Percentiles rank a stretch among this genome's conserved stretches.
phyloP scores from a whole-genome alignment of 2,329 filamentous ascomycete species.

The Ilyonectria mors-panacis region DNA sequence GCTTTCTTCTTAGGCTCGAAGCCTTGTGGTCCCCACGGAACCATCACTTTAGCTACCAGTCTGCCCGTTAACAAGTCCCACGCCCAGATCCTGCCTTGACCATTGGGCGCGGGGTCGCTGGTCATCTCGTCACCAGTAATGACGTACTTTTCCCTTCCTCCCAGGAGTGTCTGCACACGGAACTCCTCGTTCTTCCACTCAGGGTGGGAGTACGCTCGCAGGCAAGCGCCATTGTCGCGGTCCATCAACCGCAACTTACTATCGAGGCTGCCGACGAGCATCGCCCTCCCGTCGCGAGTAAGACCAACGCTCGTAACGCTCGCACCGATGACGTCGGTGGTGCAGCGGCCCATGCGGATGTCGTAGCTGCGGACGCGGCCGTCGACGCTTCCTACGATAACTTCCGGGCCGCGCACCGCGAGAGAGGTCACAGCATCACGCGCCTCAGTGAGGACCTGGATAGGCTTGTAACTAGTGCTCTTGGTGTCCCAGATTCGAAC shows the following conservation, averaged over 20 bases:
- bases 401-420: conserved; percentile 65
- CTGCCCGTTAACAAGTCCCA: conserved; percentile 89
- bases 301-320: conserved; percentile 82
- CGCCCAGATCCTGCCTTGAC: conserved; percentile 77
- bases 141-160: conserved; percentile 82
- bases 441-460: conserved; percentile 82
- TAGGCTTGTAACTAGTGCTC: conserved; percentile 69
- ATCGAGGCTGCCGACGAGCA: conserved; percentile 84
- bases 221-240: conserved; percentile 77
- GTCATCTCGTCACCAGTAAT: conserved; percentile 83
- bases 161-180: conserved; percentile 82
- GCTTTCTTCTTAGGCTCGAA: conserved; percentile 65
- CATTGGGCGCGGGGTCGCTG: conserved; percentile 44
- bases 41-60: conserved; percentile 72
- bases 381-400: conserved; percentile 87
- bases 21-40: conserved; percentile 70
- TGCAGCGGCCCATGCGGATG: conserved; percentile 79
- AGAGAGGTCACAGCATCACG: conserved; percentile 75
- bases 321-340: conserved; percentile 78
- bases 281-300: conserved; percentile 79
- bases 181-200: conserved; percentile 76
- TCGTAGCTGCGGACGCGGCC: conserved; percentile 88
- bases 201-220: conserved; percentile 78
- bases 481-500: conserved; percentile 83
- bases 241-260: conserved; percentile 86